phyloP scores from a whole-genome alignment of 116 monocot genomes.

The Posidonia oceanica region DNA sequence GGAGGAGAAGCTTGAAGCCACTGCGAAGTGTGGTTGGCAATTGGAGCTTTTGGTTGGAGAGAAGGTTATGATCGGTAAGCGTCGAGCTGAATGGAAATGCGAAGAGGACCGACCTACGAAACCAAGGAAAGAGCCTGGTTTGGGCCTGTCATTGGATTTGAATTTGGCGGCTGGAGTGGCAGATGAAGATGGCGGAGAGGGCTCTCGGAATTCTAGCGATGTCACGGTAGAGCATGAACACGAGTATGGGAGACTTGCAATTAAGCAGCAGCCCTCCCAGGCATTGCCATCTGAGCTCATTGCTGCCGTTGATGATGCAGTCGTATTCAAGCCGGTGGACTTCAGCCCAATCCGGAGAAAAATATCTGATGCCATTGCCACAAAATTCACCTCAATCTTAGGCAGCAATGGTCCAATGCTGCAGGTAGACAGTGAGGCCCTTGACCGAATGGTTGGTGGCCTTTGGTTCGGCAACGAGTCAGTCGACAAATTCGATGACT shows the following conservation, averaged over 20 bases:
- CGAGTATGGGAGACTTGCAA: neutral
- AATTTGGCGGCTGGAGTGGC: constrained; percentile 27
- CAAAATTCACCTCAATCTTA: constrained; percentile 16
- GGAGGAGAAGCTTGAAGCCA: constrained; percentile 23
- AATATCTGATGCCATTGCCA: constrained; percentile 16
- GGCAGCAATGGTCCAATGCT: constrained; percentile 11
- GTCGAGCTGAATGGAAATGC: constrained; percentile 18
- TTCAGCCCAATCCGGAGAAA: constrained; percentile 9
- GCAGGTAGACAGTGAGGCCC: constrained; percentile 15
- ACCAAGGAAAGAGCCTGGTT: constrained; percentile 18
- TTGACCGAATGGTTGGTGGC: constrained; percentile 28
- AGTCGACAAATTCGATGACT: constrained; percentile 23
- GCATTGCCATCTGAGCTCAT: constrained; percentile 12
- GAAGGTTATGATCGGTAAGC: constrained; percentile 16
- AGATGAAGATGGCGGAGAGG: constrained; percentile 29
- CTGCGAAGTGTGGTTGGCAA: constrained; percentile 31
- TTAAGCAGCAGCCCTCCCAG: neutral
- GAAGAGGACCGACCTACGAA: constrained; percentile 12
- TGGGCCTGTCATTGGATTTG: constrained; percentile 35
- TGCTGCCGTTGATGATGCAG: constrained; percentile 13
- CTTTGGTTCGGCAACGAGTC: constrained; percentile 35
- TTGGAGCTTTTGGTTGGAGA: constrained; percentile 42
- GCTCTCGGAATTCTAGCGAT: constrained; percentile 40
- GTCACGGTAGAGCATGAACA: constrained; percentile 34
- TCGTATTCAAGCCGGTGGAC: constrained; percentile 38